Conservation (phyloP, 1,284 basidiomycete species). For the Apiotrichum porosum region DNA sequence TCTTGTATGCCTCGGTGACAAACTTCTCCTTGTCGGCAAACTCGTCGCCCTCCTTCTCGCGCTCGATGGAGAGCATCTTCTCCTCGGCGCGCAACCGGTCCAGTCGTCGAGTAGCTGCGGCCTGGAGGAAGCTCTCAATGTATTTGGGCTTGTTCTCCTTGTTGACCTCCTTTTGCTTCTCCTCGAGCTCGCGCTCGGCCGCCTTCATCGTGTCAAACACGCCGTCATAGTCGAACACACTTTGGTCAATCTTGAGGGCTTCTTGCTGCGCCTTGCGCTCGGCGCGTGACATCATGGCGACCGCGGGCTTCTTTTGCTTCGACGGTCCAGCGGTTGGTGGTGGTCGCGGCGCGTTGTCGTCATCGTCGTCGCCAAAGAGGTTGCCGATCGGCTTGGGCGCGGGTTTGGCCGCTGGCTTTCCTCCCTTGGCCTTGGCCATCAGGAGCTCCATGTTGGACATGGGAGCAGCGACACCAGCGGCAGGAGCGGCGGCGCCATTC, state of each 20-base stretch:
- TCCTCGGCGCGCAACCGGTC: constrained; percentile 95
- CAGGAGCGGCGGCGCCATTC: not conserved
- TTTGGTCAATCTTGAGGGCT: constrained; percentile 72
- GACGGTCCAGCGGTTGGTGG: constrained; percentile 2
- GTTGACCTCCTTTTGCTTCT: constrained; percentile 64
- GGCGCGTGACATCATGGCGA: constrained; percentile 23
- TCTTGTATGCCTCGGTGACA: constrained; percentile 95
- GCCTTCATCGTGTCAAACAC: constrained; percentile 95
- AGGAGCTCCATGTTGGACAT: constrained; percentile 39
- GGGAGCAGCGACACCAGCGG: constrained; percentile 1
- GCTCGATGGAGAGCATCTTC: constrained; percentile 91
- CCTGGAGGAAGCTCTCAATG: constrained; percentile 72
- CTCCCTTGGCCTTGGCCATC: constrained; percentile 38
- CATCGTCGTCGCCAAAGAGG: constrained; percentile 32
- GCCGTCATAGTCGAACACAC: constrained; percentile 92
- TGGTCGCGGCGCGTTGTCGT: constrained; percentile 24
- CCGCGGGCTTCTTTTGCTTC: not conserved
- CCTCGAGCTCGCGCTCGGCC: constrained; percentile 65
- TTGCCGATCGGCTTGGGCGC: constrained; percentile 6
- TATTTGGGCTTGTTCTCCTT: constrained; percentile 90
- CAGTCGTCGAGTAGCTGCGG: constrained; percentile 78
- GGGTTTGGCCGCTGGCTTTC: too few species aligned
- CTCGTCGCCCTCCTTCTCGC: constrained; percentile 88
- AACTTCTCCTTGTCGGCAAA: constrained; percentile 94
- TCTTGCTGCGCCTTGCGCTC: constrained; percentile 53